Percentiles rank a stretch among this genome's conserved stretches.
These are phyloP conservation scores for Venturia aucupariae DNA, from an alignment of 2,329 filamentous ascomycete species.

Conservation along the genomic window DNA sequence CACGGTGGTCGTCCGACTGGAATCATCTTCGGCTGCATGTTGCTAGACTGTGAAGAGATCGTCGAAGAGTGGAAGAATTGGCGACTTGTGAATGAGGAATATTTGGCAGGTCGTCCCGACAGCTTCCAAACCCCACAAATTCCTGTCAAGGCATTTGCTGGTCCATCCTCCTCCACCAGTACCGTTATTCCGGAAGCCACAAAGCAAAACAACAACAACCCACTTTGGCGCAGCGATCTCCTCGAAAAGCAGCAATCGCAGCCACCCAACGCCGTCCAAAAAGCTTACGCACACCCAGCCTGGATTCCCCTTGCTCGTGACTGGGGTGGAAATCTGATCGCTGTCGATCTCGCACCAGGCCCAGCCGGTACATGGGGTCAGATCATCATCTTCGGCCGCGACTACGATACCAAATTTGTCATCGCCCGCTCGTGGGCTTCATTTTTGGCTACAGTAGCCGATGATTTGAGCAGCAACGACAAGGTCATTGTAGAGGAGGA, in stretches of 20 bases:
- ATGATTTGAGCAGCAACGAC: constrained; percentile 65
- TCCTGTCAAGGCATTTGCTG: constrained; percentile 63
- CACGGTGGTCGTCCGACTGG: constrained; percentile 84
- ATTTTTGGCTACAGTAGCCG: constrained; percentile 77
- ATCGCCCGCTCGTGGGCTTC: constrained; percentile 84
- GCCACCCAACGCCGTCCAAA: constrained; percentile 77
- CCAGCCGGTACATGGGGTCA: constrained; percentile 90
- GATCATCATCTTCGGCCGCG: constrained; percentile 89
- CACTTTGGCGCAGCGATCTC: constrained; percentile 77
- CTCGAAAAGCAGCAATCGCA: constrained; percentile 79
- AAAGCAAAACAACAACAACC: constrained; percentile 43
- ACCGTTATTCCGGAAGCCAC: constrained; percentile 30
- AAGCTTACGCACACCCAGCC: constrained; percentile 82
- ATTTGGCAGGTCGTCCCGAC: constrained; percentile 52
- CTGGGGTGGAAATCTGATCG: constrained; percentile 97
- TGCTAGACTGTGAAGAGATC: constrained; percentile 96
- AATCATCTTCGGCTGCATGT: constrained; percentile 87
- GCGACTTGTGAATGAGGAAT: constrained; percentile 87
- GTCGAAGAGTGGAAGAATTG: constrained; percentile 97
- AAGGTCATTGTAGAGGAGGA: constrained; percentile 94
- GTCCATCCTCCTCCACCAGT: constrained; percentile 54
- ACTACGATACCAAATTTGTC: constrained; percentile 98
- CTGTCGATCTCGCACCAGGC: constrained; percentile 84
- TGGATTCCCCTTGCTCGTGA: constrained; percentile 97
- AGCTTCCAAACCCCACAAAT: constrained; percentile 46